Evolutionary conservation across 1,284 basidiomycete species (phyloP), one percentile per base, ranked within the genome.

Genomic region (Irpex lacteus): DNA sequence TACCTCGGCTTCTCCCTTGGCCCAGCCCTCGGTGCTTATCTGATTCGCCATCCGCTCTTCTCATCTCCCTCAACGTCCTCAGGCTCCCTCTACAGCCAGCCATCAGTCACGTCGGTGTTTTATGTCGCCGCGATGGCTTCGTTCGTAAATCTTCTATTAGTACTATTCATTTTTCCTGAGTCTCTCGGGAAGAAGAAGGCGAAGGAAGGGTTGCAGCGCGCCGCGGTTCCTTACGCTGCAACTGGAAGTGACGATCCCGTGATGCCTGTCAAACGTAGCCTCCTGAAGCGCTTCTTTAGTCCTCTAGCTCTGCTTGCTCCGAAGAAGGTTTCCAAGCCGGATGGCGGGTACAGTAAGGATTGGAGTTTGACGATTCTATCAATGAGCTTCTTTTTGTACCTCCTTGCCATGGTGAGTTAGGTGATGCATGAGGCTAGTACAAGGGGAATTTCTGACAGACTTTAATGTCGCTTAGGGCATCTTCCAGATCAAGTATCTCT

Each of bases 1-100:
- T 87, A 85, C 73, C 72, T 91, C 61, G 93, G 94, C 15, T 84
- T 94, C 68, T 85, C 88, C 2, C 66, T 90, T 9, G 92, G 93
- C 0, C 91, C 94, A 2, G 80, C 84, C 34, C 76, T 95, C 32
- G 92, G 91, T 53, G 87, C 87, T 5, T 85, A 85, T 76, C 73
- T 95, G 60, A 90, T 95, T 70, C 76, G 79, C 13, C 78, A 82
- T 65, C 84, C 85, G 0, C 71, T 79, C 18, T 76, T 78, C 55
- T 70, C 69, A 8, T 68, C 65, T 18, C 66, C 69, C 37, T 53
- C 65, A 26, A 60, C 58, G 1, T 60, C 56, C 18, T 56, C 56
- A 4, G 58, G 54, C 13, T 36, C 21, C 15, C 65, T 60, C 55
- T 70, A 68, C 58, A 72, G 71, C 15, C 68, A 69, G 13, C 73